Conservation (phyloP, 306 rosid genomes). For the Purshia tridentata region DNA sequence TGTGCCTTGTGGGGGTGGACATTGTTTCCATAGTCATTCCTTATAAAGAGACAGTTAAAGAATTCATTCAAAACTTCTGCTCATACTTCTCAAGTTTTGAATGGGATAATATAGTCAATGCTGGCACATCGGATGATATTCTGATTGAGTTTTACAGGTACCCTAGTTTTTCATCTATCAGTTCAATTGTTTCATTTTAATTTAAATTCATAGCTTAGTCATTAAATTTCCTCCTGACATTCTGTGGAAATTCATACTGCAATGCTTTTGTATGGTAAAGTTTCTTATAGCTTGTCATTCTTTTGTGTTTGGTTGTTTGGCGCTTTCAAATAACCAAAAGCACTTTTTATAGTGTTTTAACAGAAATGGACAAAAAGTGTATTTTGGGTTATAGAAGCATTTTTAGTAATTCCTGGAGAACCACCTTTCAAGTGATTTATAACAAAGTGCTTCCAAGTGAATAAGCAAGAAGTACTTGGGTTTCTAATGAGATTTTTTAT, state of each 20-base stretch:
- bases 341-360: no score
- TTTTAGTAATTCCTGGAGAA: no score
- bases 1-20: conserved; percentile 85
- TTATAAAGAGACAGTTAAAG: conserved; percentile 46
- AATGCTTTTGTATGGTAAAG: neutral
- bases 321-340: no score
- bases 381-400: no score
- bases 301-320: no score
- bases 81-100: conserved; percentile 74
- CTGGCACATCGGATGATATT: conserved; percentile 52
- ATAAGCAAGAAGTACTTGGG: no score
- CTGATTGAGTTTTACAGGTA: conserved; percentile 77
- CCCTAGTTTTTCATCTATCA: conserved; percentile 7
- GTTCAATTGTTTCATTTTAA: neutral
- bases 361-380: no score
- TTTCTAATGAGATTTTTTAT: no score
- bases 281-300: neutral
- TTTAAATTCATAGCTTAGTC: neutral
- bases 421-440: no score
- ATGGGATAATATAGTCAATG: conserved; percentile 63
- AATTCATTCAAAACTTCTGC: conserved; percentile 55
- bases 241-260: neutral
- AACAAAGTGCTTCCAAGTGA: no score
- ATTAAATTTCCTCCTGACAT: neutral
- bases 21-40: conserved; percentile 63